Base-by-base conservation (phyloP, 2,329 filamentous ascomycete genomes). In the Emydomyces testavorans region DNA sequence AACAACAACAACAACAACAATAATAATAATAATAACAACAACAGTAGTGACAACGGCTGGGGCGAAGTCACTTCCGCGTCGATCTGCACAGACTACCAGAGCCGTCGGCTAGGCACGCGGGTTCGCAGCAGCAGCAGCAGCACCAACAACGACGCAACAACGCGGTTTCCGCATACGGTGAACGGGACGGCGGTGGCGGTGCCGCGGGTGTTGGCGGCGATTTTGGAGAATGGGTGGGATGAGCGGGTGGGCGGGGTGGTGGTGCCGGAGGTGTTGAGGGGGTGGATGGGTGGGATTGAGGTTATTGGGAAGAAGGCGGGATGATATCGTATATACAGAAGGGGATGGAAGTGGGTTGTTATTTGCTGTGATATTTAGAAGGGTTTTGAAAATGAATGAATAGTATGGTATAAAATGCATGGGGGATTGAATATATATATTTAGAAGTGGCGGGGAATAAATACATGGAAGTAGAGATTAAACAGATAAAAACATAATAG, bases 131-230 rank as follows among this genome's bases (percentile, higher is more conserved):
- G n/a, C n/a, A n/a, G n/a, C n/a, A n/a, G n/a, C n/a, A n/a, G n/a
- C n/a, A n/a, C n/a, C n/a, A n/a, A n/a, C n/a, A n/a, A n/a, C n/a
- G n/a, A 67, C 62, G 15, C 42, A 2, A 20, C 21, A 8, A 64
- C 63, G 52, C 72, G 74, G 1, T 96, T 87, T 63, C 87, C 89
- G 11, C 87, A 85, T 69, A 98, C 92, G 0, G 74, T 94, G 31
- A 98, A 98, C 62, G 93, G 90, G 0, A 98, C 92, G 1, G 92
- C 90, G 0, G 72, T 96, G 58, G 92, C 92, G 0, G 83, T 96
- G 31, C 92, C 92, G 2, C 76, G 92, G 45, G 84, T 98, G 10
- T 63, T 98, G 50, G 89, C 92, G 20, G 89, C 88, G 4, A 74
- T 98, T 43, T 62, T 98, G 54, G 92, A 98, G 71, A 87, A 89